Conservation (phyloP, 2,329 filamentous ascomycete species). For the Pleochaeta shiraiana region DNA sequence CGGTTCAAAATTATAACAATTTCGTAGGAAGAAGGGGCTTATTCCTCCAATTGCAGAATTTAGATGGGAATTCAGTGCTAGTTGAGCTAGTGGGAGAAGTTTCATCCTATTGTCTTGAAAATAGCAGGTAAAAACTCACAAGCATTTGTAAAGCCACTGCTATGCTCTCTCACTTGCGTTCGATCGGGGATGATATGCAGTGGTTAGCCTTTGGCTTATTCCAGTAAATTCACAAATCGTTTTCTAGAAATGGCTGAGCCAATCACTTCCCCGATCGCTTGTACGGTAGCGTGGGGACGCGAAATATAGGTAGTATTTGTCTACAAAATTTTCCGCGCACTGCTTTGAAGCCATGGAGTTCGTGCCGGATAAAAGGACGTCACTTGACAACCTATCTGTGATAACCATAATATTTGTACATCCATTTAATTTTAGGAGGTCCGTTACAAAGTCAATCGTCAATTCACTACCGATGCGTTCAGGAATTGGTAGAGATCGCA, state of each 20-base stretch:
- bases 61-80: background rate
- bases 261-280: background rate
- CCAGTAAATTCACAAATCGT: background rate
- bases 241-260: background rate
- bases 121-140: background rate
- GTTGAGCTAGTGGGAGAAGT: background rate
- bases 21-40: background rate
- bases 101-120: background rate
- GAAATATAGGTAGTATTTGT: background rate
- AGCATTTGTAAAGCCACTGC: background rate
- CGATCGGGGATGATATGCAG: background rate
- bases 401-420: too few species aligned
- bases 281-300: background rate
- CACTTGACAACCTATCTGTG: background rate
- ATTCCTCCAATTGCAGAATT: background rate
- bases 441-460: too few species aligned
- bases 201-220: background rate
- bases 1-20: background rate
- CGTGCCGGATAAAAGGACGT: background rate
- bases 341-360: background rate
- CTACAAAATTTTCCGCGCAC: background rate
- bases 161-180: background rate
- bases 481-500: too few species aligned
- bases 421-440: too few species aligned
- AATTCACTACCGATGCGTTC: too few species aligned